These are phyloP conservation scores for Coccomyxa sp. DNA, from an alignment of 139 green algal species.

Conservation along the genomic window DNA sequence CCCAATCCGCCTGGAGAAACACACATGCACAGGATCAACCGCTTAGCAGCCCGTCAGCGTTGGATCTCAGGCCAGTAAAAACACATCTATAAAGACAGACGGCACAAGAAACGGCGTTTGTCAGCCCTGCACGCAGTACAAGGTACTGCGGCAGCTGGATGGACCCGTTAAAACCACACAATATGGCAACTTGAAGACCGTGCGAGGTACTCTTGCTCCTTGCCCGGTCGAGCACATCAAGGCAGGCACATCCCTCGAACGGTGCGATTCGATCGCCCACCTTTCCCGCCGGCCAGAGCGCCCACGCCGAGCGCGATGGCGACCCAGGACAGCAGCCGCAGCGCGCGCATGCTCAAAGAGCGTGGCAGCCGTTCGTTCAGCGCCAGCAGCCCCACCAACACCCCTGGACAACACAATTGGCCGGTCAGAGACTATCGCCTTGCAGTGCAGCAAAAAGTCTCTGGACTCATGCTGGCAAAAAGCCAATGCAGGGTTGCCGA, in stretches of 20 bases:
- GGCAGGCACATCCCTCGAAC: background rate
- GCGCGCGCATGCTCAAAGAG: conserved; percentile 5
- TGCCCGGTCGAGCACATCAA: background rate
- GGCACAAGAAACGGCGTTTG: background rate
- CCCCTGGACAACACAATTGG: conserved; percentile 21
- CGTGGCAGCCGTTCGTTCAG: conserved; percentile 65
- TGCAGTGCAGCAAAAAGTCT: background rate
- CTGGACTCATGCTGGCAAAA: background rate
- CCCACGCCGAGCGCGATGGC: conserved; percentile 49
- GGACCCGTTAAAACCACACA: background rate
- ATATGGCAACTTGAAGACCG: background rate
- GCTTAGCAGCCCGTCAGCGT: background rate
- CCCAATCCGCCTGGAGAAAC: background rate
- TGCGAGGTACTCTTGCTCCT: background rate
- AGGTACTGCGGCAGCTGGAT: background rate
- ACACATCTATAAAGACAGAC: background rate
- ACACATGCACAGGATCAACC: background rate
- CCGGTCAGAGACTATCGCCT: too few species aligned
- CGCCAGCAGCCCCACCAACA: conserved; percentile 64
- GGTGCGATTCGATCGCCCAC: background rate
- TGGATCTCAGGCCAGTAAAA: background rate
- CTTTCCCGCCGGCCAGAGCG: conserved; percentile 36
- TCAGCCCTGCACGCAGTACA: too few species aligned
- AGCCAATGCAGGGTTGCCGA: background rate
- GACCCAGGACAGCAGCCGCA: conserved; percentile 51